A percentile compares a stretch with the other conserved stretches of the same genome.
These are phyloP conservation scores for Fomitopsis schrenkii DNA, from an alignment of 1,284 basidiomycete genomes.

Conservation along the genomic window DNA sequence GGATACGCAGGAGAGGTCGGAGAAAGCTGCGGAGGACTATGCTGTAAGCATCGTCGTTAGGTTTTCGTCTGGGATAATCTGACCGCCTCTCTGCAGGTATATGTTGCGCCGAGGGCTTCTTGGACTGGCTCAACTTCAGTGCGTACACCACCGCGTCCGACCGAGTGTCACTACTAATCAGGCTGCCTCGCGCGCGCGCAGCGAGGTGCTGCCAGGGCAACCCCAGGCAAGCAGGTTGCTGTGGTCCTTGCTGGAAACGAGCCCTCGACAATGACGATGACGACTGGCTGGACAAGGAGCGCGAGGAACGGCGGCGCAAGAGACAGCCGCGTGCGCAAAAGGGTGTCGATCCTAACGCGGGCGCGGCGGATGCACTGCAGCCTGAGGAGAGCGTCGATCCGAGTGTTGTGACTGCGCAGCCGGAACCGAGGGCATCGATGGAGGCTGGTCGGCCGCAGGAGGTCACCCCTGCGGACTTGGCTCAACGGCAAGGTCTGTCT, in stretches of 20 bases:
- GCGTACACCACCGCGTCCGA: background rate
- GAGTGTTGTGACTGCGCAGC: background rate
- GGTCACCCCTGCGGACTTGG: background rate
- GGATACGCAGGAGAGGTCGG: background rate
- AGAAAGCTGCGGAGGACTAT: background rate
- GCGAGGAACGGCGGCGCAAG: background rate
- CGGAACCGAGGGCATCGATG: background rate
- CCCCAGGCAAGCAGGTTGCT: conserved; percentile 1
- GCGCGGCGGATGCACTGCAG: no score
- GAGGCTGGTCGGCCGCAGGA: background rate
- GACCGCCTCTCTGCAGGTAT: background rate
- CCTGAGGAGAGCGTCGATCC: no score
- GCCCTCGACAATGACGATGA: conserved; percentile 3
- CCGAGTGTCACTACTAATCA: background rate
- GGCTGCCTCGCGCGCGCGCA: background rate
- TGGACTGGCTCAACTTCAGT: conserved; percentile 1
- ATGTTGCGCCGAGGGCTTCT: background rate
- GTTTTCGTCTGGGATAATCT: background rate
- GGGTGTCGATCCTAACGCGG: background rate
- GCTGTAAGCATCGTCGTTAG: background rate
- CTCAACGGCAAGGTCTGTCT: no score
- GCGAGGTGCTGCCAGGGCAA: background rate
- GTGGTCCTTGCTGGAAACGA: conserved; percentile 1
- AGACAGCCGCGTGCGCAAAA: background rate
- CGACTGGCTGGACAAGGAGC: background rate